phyloP scores from a whole-genome alignment of 371 early-diverging fungal genomes.

The Lichtheimia hyalospora region DNA sequence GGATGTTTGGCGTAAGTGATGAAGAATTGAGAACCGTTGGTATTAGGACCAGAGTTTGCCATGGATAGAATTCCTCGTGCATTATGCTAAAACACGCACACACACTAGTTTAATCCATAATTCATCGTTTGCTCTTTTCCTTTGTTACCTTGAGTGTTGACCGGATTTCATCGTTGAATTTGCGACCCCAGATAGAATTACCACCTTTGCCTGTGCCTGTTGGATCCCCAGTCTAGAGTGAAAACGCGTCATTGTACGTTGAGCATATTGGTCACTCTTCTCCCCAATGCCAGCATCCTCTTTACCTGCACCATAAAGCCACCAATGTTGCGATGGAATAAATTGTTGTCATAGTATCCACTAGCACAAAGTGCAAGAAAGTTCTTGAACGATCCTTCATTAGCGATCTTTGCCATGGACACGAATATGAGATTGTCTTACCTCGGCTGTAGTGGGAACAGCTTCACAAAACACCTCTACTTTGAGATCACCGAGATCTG shows the following conservation, averaged over 20 bases:
- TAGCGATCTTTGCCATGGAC: background rate
- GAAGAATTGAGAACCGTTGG: conserved; percentile 93
- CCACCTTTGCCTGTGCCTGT: conserved; percentile 90
- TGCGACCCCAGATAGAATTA: conserved; percentile 81
- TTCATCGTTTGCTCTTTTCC: background rate
- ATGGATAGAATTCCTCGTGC: conserved; percentile 87
- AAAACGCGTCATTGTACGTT: background rate
- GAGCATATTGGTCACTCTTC: no score
- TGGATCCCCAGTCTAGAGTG: conserved; percentile 80
- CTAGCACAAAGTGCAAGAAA: conserved; percentile 93
- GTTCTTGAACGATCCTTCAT: conserved; percentile 57
- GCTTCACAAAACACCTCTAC: conserved; percentile 82
- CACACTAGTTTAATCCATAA: background rate
- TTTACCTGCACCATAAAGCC: conserved; percentile 89
- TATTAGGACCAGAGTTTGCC: conserved; percentile 94
- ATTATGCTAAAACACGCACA: conserved; percentile 70
- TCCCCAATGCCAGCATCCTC: background rate
- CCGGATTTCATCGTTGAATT: conserved; percentile 89
- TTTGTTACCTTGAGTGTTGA: conserved; percentile 69
- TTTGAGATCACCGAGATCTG: conserved; percentile 92
- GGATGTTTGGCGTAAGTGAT: conserved; percentile 84
- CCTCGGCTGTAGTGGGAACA: conserved; percentile 84
- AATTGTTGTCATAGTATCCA: conserved; percentile 86
- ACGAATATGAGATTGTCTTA: conserved; percentile 21
- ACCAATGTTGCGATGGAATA: conserved; percentile 87